Conservation (phyloP, 805 yeast genomes). For the Saturnispora serradocipensis region DNA sequence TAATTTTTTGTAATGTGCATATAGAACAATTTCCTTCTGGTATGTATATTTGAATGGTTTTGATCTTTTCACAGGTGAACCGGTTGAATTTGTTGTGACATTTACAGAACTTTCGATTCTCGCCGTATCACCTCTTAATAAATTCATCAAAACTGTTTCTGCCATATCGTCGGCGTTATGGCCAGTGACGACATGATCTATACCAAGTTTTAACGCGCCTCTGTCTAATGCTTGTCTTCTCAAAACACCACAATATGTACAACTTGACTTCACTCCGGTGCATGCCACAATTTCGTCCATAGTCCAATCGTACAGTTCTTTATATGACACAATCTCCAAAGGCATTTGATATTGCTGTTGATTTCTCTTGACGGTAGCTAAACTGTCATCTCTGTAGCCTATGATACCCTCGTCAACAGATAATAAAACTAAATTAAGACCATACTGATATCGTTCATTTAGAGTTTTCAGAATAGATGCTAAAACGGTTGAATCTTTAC, state of each 20-base stretch:
- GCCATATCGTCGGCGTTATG: conserved; percentile 99
- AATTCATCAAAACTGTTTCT: conserved; percentile 92
- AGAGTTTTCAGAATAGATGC: conserved; percentile 81
- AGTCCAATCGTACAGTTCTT: conserved; percentile 90
- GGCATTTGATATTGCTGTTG: conserved; percentile 53
- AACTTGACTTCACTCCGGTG: conserved; percentile 87
- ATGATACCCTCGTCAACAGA: conserved; percentile 95
- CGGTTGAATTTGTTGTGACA: conserved; percentile 72
- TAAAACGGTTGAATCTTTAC: conserved; percentile 93
- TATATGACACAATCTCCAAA: conserved; percentile 53
- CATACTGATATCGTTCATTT: conserved; percentile 83
- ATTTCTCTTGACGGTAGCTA: conserved; percentile 93
- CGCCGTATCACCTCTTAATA: conserved; percentile 92
- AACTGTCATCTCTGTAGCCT: conserved; percentile 94
- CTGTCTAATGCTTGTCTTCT: conserved; percentile 94
- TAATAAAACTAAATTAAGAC: conserved; percentile 71
- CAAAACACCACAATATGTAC: conserved; percentile 97
- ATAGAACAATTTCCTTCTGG: conserved; percentile 93
- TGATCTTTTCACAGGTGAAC: conserved; percentile 85
- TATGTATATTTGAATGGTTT: conserved; percentile 95
- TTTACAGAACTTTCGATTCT: conserved; percentile 82
- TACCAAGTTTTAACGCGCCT: conserved; percentile 82
- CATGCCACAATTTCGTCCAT: conserved; percentile 97
- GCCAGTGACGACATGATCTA: conserved; percentile 91
- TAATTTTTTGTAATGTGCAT: conserved; percentile 91